These are phyloP conservation scores for Aschersonia sp. DNA, from an alignment of 2,329 filamentous ascomycete species.

Conservation along the genomic window DNA sequence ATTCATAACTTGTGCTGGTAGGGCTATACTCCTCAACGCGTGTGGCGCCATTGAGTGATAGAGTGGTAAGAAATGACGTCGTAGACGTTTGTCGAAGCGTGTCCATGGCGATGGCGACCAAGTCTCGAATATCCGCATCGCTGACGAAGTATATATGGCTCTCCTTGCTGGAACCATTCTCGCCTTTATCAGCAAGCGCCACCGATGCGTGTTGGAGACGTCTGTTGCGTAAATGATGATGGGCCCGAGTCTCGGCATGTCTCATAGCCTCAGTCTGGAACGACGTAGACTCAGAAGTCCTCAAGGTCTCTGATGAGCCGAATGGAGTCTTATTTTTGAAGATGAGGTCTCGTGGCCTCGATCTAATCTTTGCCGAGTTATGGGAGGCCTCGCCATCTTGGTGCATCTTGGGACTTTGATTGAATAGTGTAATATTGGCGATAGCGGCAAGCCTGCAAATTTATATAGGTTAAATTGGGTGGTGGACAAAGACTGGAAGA, in stretches of 20 bases:
- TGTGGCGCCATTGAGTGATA: neutral
- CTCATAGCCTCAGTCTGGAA: neutral
- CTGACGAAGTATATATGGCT: conserved; percentile 6
- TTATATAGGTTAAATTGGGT: no score
- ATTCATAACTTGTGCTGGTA: conserved; percentile 8
- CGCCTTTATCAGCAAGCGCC: neutral
- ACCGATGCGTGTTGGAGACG: neutral
- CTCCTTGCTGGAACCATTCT: neutral
- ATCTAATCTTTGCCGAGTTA: neutral
- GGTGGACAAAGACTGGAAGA: no score
- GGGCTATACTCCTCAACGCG: neutral
- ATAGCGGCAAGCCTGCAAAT: no score
- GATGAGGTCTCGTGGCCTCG: neutral
- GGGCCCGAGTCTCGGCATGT: conserved; percentile 2
- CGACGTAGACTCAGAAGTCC: neutral
- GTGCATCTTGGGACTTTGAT: no score
- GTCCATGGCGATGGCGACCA: conserved; percentile 3
- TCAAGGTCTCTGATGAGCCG: neutral
- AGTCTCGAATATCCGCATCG: conserved; percentile 5
- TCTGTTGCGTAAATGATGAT: conserved; percentile 1
- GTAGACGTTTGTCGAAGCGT: neutral
- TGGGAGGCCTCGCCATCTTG: no score
- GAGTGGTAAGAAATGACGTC: neutral
- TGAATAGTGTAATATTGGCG: no score
- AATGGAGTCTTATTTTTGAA: neutral